These are phyloP conservation scores for Trichoderma koningii DNA, from an alignment of 2,329 filamentous ascomycete genomes.

Conservation along the genomic window DNA sequence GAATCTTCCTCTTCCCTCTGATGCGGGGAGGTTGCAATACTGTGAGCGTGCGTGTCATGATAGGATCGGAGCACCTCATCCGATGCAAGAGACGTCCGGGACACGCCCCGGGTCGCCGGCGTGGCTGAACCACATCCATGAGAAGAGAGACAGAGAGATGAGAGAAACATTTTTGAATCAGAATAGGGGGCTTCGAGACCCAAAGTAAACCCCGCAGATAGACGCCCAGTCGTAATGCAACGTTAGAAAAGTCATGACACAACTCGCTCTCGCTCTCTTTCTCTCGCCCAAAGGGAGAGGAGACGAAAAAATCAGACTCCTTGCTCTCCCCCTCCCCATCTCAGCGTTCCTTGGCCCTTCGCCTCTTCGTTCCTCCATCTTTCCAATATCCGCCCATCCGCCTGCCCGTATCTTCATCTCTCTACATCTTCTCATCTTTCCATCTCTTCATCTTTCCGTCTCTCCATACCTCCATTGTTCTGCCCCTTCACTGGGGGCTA, in stretches of 20 bases:
- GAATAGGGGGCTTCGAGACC: conserved; percentile 5
- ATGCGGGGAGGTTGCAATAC: background rate
- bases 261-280: conserved; percentile 15
- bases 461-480: background rate
- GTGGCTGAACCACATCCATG: conserved; percentile 1
- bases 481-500: background rate
- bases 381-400: no score
- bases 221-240: conserved; percentile 22
- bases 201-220: conserved; percentile 21
- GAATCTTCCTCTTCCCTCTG: background rate
- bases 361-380: no score
- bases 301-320: conserved; percentile 3
- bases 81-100: background rate
- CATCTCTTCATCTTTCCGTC: background rate
- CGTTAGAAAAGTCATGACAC: conserved; percentile 12
- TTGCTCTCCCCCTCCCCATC: background rate
- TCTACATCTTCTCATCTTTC: no score
- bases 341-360: background rate
- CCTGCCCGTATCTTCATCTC: no score
- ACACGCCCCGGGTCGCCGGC: background rate
- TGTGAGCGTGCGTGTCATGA: background rate
- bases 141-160: background rate
- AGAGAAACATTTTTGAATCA: background rate
- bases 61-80: conserved; percentile 3
- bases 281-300: background rate